Evolutionary conservation across 2,329 filamentous ascomycete species (phyloP), one percentile per base, ranked within the genome.

Genomic region (Fusarium heterosporum): DNA sequence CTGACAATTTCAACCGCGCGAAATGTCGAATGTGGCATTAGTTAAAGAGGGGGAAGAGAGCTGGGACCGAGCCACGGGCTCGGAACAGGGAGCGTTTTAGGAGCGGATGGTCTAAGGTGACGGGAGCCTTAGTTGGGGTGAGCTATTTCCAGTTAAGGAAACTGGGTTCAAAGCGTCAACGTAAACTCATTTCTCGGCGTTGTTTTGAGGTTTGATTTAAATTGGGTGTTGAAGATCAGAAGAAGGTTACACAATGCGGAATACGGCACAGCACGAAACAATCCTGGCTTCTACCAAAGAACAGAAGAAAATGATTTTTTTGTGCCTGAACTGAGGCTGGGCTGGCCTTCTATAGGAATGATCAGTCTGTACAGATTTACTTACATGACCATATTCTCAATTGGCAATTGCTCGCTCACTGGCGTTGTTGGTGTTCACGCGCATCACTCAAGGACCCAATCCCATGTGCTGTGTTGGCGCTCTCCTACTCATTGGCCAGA

Each of bases 101-200:
- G 64, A 51, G 62, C 49, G 55, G 50, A 43, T 64, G 54, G 59
- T 54, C 51, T 47, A 63, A 63, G 56, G 51, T 61, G n/a, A 64
- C 36, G 47, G 53, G 43, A 52, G 48, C 43, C 38, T 64, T 67
- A 54, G 64, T 68, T 61, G 50, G 47, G 34, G 47, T 45, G 56
- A 48, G 50, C 57, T 68, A 65, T 61, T 68, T 66, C 65, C 65
- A 68, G 60, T 68, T 68, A 42, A 66, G 65, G 65, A 54, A 68
- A 61, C 62, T 68, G 60, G 65, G 60, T 54, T 68, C 64, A 68
- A 68, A 66, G 65, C 65, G 55, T 61, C 45, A 41, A 60, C 50
- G 53, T 52, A 26, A 64, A 60, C 10, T 47, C 32, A 64, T 52
- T 47, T 65, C 64, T 61, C 64, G 55, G 65, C 55, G 45, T 54